A percentile compares a stretch with the other conserved stretches of the same genome.
Evolutionary conservation across 306 rosid genomes (phyloP).

Genomic region (Ziziphus jujuba): DNA sequence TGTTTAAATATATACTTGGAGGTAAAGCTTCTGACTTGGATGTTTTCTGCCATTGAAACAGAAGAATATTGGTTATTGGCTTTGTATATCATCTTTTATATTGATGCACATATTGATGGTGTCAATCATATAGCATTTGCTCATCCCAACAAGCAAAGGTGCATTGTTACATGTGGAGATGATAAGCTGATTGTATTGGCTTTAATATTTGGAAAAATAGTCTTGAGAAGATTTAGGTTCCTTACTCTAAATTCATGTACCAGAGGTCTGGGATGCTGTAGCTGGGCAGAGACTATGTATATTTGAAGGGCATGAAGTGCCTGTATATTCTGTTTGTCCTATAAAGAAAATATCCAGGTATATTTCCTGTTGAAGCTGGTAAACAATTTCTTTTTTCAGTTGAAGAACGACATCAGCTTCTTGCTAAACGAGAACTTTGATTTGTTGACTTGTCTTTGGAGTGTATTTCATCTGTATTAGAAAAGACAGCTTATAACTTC

Average conservation of each 20-base stretch:
- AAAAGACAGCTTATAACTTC: neutral
- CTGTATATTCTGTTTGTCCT: constrained; percentile 48
- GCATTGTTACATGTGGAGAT: constrained; percentile 46
- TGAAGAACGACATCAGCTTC: too few species aligned
- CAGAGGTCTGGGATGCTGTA: constrained; percentile 46
- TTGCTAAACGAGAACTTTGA: neutral
- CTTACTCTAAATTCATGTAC: neutral
- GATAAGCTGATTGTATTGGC: constrained; percentile 37
- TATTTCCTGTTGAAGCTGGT: neutral
- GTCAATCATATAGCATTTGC: constrained; percentile 49
- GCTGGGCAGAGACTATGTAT: constrained; percentile 29
- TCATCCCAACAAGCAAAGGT: constrained; percentile 42
- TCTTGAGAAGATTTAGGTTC: neutral
- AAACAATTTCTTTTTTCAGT: neutral
- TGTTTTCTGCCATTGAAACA: neutral
- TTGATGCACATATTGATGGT: constrained; percentile 46
- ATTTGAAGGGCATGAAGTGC: constrained; percentile 52
- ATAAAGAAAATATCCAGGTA: constrained; percentile 44
- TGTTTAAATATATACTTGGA: constrained; percentile 39
- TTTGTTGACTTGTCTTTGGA: constrained; percentile 1
- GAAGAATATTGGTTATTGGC: too few species aligned
- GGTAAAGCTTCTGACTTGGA: constrained; percentile 19
- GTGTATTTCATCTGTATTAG: constrained; percentile 2
- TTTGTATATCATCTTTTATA: constrained; percentile 12
- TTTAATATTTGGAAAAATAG: constrained; percentile 6